phyloP scores from a whole-genome alignment of 192 early-diverging fungal species.

The Umbelopsis vinacea region DNA sequence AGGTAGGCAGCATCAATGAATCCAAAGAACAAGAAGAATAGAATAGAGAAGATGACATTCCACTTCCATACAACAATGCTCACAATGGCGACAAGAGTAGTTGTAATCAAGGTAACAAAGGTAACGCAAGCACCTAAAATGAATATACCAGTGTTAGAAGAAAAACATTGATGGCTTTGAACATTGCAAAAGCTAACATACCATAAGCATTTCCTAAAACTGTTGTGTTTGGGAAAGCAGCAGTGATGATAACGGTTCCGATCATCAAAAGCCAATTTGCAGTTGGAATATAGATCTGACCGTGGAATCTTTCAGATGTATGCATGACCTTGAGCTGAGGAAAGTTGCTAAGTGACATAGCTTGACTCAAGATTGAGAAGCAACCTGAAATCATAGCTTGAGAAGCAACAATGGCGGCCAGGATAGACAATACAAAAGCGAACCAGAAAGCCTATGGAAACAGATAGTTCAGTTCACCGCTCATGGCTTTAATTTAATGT shows the following conservation, averaged over 20 bases:
- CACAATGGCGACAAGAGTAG: conserved; percentile 10
- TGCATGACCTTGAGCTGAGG: conserved; percentile 51
- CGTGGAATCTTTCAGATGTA: conserved; percentile 35
- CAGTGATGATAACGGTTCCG: conserved; percentile 40
- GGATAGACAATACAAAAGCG: conserved; percentile 54
- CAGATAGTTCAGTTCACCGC: too few relatives aligned
- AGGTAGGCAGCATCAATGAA: conserved; percentile 31
- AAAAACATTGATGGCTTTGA: neutral
- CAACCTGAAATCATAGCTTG: conserved; percentile 59
- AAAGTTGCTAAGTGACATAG: conserved; percentile 54
- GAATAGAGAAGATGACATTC: conserved; percentile 21
- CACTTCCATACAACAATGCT: conserved; percentile 26
- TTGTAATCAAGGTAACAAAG: conserved; percentile 25
- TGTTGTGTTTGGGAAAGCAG: conserved; percentile 43
- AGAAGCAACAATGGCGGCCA: conserved; percentile 61
- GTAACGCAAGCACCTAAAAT: conserved; percentile 2
- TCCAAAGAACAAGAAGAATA: conserved; percentile 32
- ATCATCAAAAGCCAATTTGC: conserved; percentile 53
- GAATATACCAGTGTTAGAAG: neutral
- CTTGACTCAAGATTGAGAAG: conserved; percentile 58
- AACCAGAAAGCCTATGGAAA: conserved; percentile 47
- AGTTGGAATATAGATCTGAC: conserved; percentile 55
- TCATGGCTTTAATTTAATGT: too few relatives aligned
- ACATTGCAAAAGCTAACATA: conserved; percentile 8
- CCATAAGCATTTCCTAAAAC: conserved; percentile 53